Evolutionary conservation across 1,139 yeast genomes (phyloP), one percentile per base, ranked within the genome.

Genomic region (Yamadazyma pseudoaaseri): DNA sequence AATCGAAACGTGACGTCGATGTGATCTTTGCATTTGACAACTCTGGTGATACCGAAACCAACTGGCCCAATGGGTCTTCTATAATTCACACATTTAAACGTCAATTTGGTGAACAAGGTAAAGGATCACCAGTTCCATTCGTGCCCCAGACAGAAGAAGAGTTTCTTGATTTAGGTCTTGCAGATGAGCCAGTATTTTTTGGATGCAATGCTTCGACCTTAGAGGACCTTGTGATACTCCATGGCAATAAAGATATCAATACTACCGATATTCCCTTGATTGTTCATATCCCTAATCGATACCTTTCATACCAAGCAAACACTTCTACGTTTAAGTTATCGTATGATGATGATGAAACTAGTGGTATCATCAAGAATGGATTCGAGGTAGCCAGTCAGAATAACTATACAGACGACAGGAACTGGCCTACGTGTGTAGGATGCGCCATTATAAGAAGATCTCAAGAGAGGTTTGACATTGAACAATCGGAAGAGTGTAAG

Each of bases 51-150:
- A 80, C 92, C 0, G 60, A 63, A 10, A 57, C 65, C 26, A 60
- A 56, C 39, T 85, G 92, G 87, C 95, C 96, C 26, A 76, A 82
- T 51, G 96, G 96, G 34, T 60, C 84, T 1, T 76, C 96, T 0
- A 55, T 86, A 31, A 73, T 75, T 18, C 62, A 67, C 21, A 73
- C 84, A 1, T 76, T 70, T 45, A 47, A 58, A 35, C 62, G 84
- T 30, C 81, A 76, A 49, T 72, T 71, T 42, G 48, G 57, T 6
- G 44, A 47, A 2, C 76, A 63, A 43, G 73, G 73, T 3, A 53
- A 52, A 31, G 69, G 67, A 3, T 45, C 65, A 1, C 68, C 70
- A 2, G 59, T 68, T 44, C 75, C 75, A 2, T 58, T 52, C 41
- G 71, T 62, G 6, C 75, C 75, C 8, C 54, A 54, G 24, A 52